Evolutionary conservation across 441 rosid species (phyloP).

Genomic region (Eruca vesicaria): DNA sequence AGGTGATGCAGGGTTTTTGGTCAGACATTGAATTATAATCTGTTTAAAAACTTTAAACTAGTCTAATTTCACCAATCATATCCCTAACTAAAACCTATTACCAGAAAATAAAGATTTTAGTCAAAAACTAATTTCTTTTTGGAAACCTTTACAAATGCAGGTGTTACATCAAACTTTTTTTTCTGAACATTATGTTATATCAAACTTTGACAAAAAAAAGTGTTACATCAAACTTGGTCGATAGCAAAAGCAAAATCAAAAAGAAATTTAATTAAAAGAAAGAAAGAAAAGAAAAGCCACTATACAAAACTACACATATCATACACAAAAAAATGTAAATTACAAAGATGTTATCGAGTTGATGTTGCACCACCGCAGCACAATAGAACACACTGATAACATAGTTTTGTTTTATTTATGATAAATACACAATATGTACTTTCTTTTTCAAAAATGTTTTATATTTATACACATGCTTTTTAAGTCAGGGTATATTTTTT

Average conservation of each 20-base stretch:
- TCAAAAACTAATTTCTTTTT: not conserved
- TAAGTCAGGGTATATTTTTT: not conserved
- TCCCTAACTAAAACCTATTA: no score
- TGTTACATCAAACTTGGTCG: conserved; percentile 25
- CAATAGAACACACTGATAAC: not conserved
- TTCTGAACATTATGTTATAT: no score
- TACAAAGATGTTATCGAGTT: not conserved
- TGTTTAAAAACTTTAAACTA: no score
- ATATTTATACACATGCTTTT: not conserved
- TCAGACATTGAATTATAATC: no score
- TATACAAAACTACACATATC: conserved; percentile 16
- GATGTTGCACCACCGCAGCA: not conserved
- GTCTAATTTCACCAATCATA: no score
- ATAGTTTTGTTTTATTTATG: not conserved
- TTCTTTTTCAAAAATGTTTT: not conserved
- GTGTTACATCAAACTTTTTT: conserved; percentile 29
- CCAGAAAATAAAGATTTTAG: no score
- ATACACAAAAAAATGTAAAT: not conserved
- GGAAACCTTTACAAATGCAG: conserved; percentile 11
- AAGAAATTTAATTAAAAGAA: not conserved
- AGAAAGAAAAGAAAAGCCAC: not conserved
- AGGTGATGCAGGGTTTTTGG: no score
- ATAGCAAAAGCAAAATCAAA: conserved; percentile 1
- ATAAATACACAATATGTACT: not conserved
- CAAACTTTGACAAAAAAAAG: conserved; percentile 7